Base-by-base conservation (phyloP, 2,329 filamentous ascomycete species). In the Lasiodiplodia citricola region DNA sequence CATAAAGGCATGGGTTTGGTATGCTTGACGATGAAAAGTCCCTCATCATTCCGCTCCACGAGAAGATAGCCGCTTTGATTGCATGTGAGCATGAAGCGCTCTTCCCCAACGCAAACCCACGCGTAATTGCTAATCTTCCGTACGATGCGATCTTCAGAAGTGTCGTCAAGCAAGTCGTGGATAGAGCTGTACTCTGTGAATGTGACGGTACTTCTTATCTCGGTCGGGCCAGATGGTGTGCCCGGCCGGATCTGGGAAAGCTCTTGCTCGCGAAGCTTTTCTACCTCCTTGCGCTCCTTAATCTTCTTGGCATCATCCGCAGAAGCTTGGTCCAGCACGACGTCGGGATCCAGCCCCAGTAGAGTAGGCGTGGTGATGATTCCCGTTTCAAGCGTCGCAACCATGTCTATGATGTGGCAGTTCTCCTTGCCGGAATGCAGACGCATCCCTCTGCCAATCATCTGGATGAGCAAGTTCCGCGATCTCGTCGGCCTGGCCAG, bases 321-420 rank as follows among this genome's bases (percentile, higher is more conserved):
- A 11, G 87, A 88, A 5, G 88, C 88, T n/a, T 87, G 85, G 25
- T 91, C 83, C 3, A 98, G 84, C 3, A 97, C 75, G 75, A 95
- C 90, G 35, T 87, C 85, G 1, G 96, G 95, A 77, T 98, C 92
- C 8, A 99, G 88, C 1, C 96, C 96, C 74, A 98, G 97, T 2
- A 99, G 83, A 0, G 96, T 97, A 0, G 96, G 95, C 0, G 93
- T 94, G 0, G 94, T 96, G 2, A 97, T 87, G 64, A 99, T 92
- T 4, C 96, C 96, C 0, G 90, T 92, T 64, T 90, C 89, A 25
- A 98, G 83, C 47, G 90, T 93, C 0, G 94, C 91, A 0, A 98
- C 96, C 89, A 99, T 94, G 79, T 99, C 96, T 75, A 99, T 96
- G 70, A 99, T 86, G 78, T 98, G 96, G 73, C 96, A 99, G 75